Conservation (phyloP, 805 yeast genomes). For the Ogataea methylovora region DNA sequence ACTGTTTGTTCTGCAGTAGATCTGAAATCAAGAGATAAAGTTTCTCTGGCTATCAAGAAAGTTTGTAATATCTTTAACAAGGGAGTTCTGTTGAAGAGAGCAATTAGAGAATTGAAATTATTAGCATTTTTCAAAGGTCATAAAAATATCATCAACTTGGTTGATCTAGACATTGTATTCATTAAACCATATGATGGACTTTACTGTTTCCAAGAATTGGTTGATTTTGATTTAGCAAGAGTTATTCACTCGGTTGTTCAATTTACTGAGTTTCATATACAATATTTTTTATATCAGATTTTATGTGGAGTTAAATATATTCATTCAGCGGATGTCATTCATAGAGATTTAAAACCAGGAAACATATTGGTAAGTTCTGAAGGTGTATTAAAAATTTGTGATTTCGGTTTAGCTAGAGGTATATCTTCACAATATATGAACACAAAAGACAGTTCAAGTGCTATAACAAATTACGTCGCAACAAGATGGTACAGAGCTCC, state of each 20-base stretch:
- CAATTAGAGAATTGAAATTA: conserved; percentile 73
- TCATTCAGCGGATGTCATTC: conserved; percentile 89
- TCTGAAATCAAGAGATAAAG: conserved; percentile 27
- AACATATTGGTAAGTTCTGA: conserved; percentile 70
- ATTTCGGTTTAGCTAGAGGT: conserved; percentile 89
- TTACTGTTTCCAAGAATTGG: conserved; percentile 81
- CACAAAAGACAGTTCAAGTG: conserved; percentile 26
- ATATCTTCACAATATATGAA: conserved; percentile 29
- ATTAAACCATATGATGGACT: conserved; percentile 73
- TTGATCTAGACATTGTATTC: conserved; percentile 67
- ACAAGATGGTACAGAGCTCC: conserved; percentile 97
- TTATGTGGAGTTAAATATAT: conserved; percentile 82
- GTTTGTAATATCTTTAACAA: conserved; percentile 62
- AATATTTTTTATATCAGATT: conserved; percentile 70
- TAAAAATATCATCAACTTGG: conserved; percentile 64
- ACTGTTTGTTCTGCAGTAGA: conserved; percentile 73
- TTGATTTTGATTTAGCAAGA: conserved; percentile 72
- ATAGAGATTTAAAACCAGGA: conserved; percentile 89
- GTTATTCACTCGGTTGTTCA: conserved; percentile 75
- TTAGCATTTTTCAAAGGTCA: conserved; percentile 85
- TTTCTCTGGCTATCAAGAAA: conserved; percentile 68
- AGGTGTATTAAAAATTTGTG: conserved; percentile 81
- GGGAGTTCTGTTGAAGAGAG: conserved; percentile 66
- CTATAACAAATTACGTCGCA: conserved; percentile 82
- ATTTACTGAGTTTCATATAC: conserved; percentile 78